Base-by-base conservation (phyloP, 2,329 filamentous ascomycete genomes). In the Xylaria sp. region DNA sequence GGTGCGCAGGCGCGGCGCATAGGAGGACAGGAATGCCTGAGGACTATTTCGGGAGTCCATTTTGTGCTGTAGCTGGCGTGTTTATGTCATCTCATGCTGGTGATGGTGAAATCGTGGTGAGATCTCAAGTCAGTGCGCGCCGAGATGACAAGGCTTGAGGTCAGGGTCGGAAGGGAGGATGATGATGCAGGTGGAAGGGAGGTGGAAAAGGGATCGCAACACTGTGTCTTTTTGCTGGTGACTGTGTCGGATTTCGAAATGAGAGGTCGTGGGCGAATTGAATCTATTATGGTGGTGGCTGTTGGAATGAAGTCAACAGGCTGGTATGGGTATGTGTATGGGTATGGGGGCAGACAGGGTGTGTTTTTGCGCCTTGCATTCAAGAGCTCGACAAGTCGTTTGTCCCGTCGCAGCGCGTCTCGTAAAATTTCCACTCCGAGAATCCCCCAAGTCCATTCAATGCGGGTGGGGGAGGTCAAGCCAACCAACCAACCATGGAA, bases 21-120 rank as follows among this genome's bases (percentile, higher is more conserved):
- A 97, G 70, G 88, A 92, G 52, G 91, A 93, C 65, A 94, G 86
- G 69, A 96, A 94, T 40, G 92, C 90, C 77, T 96, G 91, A 44
- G 92, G 91, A 65, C 76, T 75, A 62, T 71, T 72, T 70, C 74
- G 75, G 48, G 66, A 62, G 65, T 80, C 78, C 81, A 84, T 84
- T 2, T 59, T 62, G 48, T 50, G 24, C 49, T 39, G 40, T 26
- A 39, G 19, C 29, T 13, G 54, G 48, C 44, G 39, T 43, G 26
- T 37, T 39, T 59, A 56, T 59, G 46, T 52, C 58, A 63, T 61
- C 46, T 57, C 51, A 56, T 57, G 44, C 39, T 52, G 49, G 37
- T 48, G 21, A 21, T 19, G 24, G 37, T 40, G 16, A 41, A 37
- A 41, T 40, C 8, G 38, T 44, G 38, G 13, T 22, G 41, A 24